A percentile compares a stretch with the other conserved stretches of the same genome.
Evolutionary conservation across 192 early-diverging fungal genomes (phyloP).

Genomic region (Entomortierella chlamydospora): DNA sequence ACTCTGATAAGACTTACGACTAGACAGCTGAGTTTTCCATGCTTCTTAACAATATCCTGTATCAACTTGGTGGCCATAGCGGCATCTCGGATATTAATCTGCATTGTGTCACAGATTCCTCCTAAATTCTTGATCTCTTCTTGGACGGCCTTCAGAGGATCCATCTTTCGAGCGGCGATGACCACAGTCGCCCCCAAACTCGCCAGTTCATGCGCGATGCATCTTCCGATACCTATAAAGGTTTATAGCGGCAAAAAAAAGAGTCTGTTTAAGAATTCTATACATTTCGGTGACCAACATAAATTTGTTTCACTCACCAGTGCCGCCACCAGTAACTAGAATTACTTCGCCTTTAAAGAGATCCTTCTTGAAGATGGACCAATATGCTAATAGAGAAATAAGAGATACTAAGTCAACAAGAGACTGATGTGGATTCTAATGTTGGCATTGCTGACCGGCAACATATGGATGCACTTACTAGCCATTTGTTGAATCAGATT

Average conservation of each 20-base stretch:
- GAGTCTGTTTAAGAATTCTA: not conserved
- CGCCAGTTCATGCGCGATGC: conserved; percentile 62
- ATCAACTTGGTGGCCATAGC: conserved; percentile 32
- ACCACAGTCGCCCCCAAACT: conserved; percentile 61
- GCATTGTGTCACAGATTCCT: conserved; percentile 46
- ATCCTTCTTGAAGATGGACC: conserved; percentile 53
- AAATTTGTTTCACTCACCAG: conserved; percentile 32
- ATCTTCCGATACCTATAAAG: conserved; percentile 47
- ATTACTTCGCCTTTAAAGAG: conserved; percentile 58
- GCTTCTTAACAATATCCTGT: conserved; percentile 40
- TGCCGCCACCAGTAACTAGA: conserved; percentile 65
- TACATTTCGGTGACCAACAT: not conserved
- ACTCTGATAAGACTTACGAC: conserved; percentile 19
- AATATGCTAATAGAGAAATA: conserved; percentile 19
- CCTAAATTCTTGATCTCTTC: conserved; percentile 53
- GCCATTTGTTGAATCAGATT: no score
- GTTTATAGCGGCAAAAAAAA: not conserved
- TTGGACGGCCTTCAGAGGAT: conserved; percentile 38
- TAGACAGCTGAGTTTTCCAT: conserved; percentile 41
- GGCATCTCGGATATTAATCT: conserved; percentile 53
- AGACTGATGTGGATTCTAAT: no score
- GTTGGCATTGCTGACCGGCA: no score
- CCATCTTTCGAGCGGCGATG: conserved; percentile 56
- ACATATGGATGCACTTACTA: no score
- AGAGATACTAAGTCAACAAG: no score